Percentiles rank a stretch among this genome's conserved stretches.
These are phyloP conservation scores for Sonneratia alba DNA, from an alignment of 345 rosid genomes.

Conservation along the genomic window DNA sequence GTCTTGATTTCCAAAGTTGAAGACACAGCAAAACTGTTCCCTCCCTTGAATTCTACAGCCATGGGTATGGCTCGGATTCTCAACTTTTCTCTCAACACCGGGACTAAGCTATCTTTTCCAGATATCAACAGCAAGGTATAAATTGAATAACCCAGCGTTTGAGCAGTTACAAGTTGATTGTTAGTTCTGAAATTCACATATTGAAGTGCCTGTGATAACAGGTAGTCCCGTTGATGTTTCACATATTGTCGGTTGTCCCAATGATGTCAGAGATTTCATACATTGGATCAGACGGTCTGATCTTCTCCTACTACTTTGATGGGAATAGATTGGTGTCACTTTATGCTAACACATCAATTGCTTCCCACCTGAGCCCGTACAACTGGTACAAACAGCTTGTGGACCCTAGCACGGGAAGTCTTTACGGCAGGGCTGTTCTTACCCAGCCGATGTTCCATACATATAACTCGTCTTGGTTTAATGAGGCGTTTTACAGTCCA, in stretches of 20 bases:
- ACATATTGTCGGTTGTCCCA: conserved; percentile 28
- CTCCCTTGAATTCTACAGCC: conserved; percentile 24
- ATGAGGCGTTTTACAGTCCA: conserved; percentile 18
- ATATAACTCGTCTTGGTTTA: conserved; percentile 25
- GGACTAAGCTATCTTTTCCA: conserved; percentile 12
- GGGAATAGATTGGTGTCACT: conserved; percentile 18
- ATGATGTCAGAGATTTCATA: conserved; percentile 29
- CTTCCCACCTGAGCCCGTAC: conserved; percentile 5
- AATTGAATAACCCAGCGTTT: no score
- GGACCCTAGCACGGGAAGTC: conserved; percentile 23
- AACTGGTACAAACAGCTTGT: conserved; percentile 34
- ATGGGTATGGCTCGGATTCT: conserved; percentile 18
- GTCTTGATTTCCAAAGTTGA: conserved; percentile 23
- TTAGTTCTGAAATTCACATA: no score
- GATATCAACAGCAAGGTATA: conserved; percentile 21
- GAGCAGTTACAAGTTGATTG: no score
- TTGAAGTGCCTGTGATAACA: conserved; percentile 2
- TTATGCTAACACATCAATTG: conserved; percentile 22
- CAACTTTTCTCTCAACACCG: conserved; percentile 14
- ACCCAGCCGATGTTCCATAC: neutral
- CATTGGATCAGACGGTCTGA: conserved; percentile 29
- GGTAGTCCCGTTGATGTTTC: conserved; percentile 38
- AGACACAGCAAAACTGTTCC: conserved; percentile 10
- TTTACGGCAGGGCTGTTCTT: conserved; percentile 21
- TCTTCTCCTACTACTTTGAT: conserved; percentile 25